Evolutionary conservation across 2,329 filamentous ascomycete genomes (phyloP), one percentile per base, ranked within the genome.

Genomic region (Davidsoniella neocaledoniae): DNA sequence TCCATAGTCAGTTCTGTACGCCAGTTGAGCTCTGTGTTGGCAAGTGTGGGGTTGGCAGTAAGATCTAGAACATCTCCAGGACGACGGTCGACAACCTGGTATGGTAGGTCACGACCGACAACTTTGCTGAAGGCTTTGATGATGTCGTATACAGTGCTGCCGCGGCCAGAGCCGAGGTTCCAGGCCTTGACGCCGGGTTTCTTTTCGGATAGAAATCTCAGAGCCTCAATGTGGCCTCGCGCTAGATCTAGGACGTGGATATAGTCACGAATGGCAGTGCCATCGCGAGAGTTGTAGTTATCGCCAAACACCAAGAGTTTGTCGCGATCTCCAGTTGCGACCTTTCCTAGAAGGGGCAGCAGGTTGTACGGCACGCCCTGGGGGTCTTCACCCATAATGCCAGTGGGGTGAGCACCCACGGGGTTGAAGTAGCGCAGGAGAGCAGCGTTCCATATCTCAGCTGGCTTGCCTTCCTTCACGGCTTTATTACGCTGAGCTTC

Each of bases 341-440:
- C 91, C 70, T 96, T 88, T 50, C 90, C 91, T 21, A 98, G 77
- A 53, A 98, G 73, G 16, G 91, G 91, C 41, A 98, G 78, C 55
- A 98, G 74, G 71, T 98, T 98, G 74, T 86, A 96, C 1, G 91
- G 91, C 19, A 95, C 78, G 53, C 91, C 91, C 64, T 94, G 82
- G 43, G 91, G 91, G 66, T 98, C 91, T 70, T 98, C 91, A 58
- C 91, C 91, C 87, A 98, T 94, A 65, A 98, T 79, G 51, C 91
- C 93, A 60, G 79, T 90, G 44, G 93, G 91, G 67, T 98, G 91
- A 51, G 87, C 83, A 60, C 91, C 91, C 52, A 84, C 86, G 26
- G 91, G 91, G 74, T 98, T 98, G 73, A 98, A 98, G 72, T 98
- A 98, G 59, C 91, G 79, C 59, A 98, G 74, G 56, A 96, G 72